Base-by-base conservation (phyloP, 306 rosid genomes). In the Cercis canadensis region DNA sequence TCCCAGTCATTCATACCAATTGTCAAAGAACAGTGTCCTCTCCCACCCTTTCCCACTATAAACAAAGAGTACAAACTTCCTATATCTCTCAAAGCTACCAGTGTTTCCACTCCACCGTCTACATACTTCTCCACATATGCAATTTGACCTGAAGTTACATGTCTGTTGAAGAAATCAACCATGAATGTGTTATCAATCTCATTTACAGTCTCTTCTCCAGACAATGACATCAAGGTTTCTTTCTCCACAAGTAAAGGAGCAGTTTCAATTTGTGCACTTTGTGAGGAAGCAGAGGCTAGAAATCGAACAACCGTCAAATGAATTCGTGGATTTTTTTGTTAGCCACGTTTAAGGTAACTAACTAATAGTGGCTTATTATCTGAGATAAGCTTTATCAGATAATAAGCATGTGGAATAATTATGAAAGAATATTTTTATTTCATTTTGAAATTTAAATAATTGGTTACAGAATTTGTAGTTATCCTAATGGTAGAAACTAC, bases 1-100 rank as follows among this genome's bases (percentile, higher is more conserved):
- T 94, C 97, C 98, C 98, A 90, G 0, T 94, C 98, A 57, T 96
- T 90, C 87, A 94, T 80, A 3, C 96, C 94, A 3, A 88, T 84
- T 18, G 98, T 94, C 47, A 94, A 59, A 6, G 92, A 83, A 32
- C 89, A 87, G 59, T 90, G 82, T 0, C 92, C 92, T 67, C 98
- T 69, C 17, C 92, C 94, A 16, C 98, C 97, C 15, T 81, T 89
- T 60, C 98, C 97, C 4, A 94, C 96, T 47, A 94, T 71, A 54
- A 89, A 90, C 80, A 90, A 62, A 2, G 97, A 84, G 62, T 90
- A 94, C 89, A 86, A 52, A 33, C 88, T 97, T 5, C 90, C 96
- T 2, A 90, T 83, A 62, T 84, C 87, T 76, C 73, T 83, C 7
- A 94, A 62, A 19, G 84, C 87, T 4, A 70, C 73, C 45, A 83